These are phyloP conservation scores for Bisporella sp. DNA, from an alignment of 2,329 filamentous ascomycete genomes.

Conservation along the genomic window DNA sequence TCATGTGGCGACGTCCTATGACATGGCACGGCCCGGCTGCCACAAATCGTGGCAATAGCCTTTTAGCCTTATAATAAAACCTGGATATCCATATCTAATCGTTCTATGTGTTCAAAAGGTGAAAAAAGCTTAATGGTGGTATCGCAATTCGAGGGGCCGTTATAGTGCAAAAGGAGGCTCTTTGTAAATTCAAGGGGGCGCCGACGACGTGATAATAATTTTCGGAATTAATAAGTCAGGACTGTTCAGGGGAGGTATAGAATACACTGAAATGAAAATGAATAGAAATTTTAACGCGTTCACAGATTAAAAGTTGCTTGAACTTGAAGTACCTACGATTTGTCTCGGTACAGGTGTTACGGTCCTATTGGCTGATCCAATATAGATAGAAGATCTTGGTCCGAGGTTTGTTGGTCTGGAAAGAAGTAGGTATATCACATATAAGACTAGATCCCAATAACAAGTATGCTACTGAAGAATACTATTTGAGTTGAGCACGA, in stretches of 20 bases:
- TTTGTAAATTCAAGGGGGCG: slow-evolving; percentile 1
- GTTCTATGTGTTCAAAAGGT: not conserved
- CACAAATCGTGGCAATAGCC: not conserved
- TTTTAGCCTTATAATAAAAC: slow-evolving; percentile 3
- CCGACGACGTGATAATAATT: slow-evolving; percentile 2
- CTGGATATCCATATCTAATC: not conserved
- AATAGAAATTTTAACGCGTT: not conserved
- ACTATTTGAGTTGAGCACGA: too few relatives aligned
- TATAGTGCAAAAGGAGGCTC: not conserved
- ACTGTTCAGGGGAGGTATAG: not conserved
- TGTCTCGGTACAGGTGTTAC: not conserved
- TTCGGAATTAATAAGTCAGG: slow-evolving; percentile 3
- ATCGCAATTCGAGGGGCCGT: not conserved
- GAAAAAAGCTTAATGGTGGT: not conserved
- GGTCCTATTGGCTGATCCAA: too few relatives aligned
- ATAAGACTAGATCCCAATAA: too few relatives aligned
- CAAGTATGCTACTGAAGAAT: too few relatives aligned
- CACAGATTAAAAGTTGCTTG: slow-evolving; percentile 16
- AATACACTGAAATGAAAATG: not conserved
- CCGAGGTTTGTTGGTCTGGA: too few relatives aligned
- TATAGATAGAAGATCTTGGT: too few relatives aligned
- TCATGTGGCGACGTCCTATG: not conserved
- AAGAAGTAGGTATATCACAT: too few relatives aligned
- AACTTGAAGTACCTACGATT: slow-evolving; percentile 14
- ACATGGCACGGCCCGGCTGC: not conserved